Base-by-base conservation (phyloP, 768 basidiomycete genomes). In the Mycena belliarum region DNA sequence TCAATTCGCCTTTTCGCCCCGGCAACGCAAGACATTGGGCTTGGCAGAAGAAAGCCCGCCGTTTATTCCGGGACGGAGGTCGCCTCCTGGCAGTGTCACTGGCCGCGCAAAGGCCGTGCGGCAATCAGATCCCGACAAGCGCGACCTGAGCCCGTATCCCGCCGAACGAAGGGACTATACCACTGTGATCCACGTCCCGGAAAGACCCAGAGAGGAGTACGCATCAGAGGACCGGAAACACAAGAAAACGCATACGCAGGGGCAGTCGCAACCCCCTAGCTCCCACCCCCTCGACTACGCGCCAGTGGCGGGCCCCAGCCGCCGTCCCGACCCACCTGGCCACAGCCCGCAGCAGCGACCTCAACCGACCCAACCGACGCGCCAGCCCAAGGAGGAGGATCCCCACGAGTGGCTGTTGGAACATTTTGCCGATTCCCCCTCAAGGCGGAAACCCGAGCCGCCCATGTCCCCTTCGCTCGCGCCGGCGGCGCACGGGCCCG, bases 331-430 rank as follows among this genome's bases (percentile, higher is more conserved):
- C 11, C 33, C 33, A n/a, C 50, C 54, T 25, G 40, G 37, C 2
- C 54, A 55, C n/a, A 55, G 44, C 40, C 50, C 54, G 28, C 57
- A 61, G 5, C 46, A 47, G 18, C 51, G 56, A 15, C 56, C 48
- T 20, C 61, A 54, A 54, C 49, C 50, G 16, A 35, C 24, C 4
- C 54, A 33, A 40, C 52, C 49, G 20, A 29, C 45, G 41, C 51
- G 60, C 33, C 66, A 66, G 26, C 50, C 59, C n/a, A 68, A 75
- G 46, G 73, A 80, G 28, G 77, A 81, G 58, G 85, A 87, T 64
- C 73, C 83, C 2, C 81, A 87, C 65, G 82, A 85, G 65, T 85
- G 83, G 83, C 71, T 85, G 51, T 65, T 84, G 59, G 79, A 85
- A 65, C 83, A 83, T 33, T 82, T 75, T 62, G 75, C 77, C 33